phyloP scores from a whole-genome alignment of 1,284 basidiomycete species.

The Boletus sp. region DNA sequence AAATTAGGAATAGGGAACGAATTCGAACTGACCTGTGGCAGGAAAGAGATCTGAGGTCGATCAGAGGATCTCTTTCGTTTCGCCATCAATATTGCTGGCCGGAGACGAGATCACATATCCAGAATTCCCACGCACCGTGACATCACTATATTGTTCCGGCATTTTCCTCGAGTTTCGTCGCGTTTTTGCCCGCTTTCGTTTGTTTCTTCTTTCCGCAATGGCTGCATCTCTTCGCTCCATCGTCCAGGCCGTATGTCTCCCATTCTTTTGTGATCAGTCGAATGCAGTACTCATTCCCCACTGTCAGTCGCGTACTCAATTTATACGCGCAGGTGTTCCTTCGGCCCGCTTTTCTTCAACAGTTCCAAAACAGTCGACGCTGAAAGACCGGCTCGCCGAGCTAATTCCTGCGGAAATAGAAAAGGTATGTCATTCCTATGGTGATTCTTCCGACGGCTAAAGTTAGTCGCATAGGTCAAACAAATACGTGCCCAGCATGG shows the following conservation, averaged over 20 bases:
- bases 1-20: neutral
- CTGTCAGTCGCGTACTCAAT: conserved; percentile 43
- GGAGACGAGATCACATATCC: no score
- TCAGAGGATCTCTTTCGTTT: conserved; percentile 28
- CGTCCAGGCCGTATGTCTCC: conserved; percentile 45
- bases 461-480: conserved; percentile 64
- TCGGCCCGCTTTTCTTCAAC: conserved; percentile 63
- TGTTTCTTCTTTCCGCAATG: conserved; percentile 19
- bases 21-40: conserved; percentile 32
- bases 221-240: conserved; percentile 37
- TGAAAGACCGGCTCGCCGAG: conserved; percentile 88
- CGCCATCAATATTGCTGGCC: no score
- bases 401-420: conserved; percentile 88
- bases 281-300: conserved; percentile 14
- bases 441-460: conserved; percentile 2
- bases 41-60: conserved; percentile 9
- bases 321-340: conserved; percentile 43
- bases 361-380: conserved; percentile 64
- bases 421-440: conserved; percentile 49
- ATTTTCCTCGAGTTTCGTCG: conserved; percentile 19
- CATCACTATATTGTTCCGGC: conserved; percentile 21
- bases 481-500: conserved; percentile 79
- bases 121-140: conserved; percentile 16
- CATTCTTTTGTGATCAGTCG: neutral
- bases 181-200: conserved; percentile 8